Base-by-base conservation (phyloP, 305 asterid species). In the Caryopteris hybrid region DNA sequence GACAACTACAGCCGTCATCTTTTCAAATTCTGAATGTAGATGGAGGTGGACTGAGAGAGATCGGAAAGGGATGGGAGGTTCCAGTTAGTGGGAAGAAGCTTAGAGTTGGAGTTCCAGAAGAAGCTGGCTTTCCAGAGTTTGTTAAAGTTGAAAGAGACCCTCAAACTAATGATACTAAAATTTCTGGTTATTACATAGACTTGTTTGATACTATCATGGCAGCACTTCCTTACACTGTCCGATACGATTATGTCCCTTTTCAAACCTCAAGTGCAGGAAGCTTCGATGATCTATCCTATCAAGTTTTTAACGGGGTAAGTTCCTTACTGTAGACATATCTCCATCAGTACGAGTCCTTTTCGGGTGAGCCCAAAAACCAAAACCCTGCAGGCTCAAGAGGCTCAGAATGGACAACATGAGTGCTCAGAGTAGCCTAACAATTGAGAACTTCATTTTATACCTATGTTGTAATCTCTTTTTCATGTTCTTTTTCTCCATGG, bases 151-250 rank as follows among this genome's bases (percentile, higher is more conserved):
- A 52, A 59, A 80, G 31, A 33, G 79, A 84, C 46, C 59, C 64
- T 17, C 62, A 66, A 36, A 74, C 79, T n/a, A 66, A 75, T 55
- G 51, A 60, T 21, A 48, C 45, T 21, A 48, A 39, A 1, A 36
- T 76, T 16, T 63, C 45, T 31, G 87, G 87, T 14, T 76, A 48
- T 74, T 78, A 67, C 65, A 76, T 80, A 64, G 84, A 78, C 11
- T 46, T 80, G 36, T 85, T 85, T 60, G 68, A 81, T 36, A 50
- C 74, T 22, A 74, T 77, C 21, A 63, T 74, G 79, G 34, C 17
- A 43, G 46, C 61, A 12, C 55, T 79, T 16, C 84, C 80, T 33
- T 79, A 73, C 59, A 41, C 66, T 56, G 84, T 84, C 27, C 73
- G 54, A 7, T 75, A 64, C 39, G 70, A 76, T 8, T 83, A 67